phyloP scores from a whole-genome alignment of 2,329 filamentous ascomycete species.

The Pochonia chlamydosporia region DNA sequence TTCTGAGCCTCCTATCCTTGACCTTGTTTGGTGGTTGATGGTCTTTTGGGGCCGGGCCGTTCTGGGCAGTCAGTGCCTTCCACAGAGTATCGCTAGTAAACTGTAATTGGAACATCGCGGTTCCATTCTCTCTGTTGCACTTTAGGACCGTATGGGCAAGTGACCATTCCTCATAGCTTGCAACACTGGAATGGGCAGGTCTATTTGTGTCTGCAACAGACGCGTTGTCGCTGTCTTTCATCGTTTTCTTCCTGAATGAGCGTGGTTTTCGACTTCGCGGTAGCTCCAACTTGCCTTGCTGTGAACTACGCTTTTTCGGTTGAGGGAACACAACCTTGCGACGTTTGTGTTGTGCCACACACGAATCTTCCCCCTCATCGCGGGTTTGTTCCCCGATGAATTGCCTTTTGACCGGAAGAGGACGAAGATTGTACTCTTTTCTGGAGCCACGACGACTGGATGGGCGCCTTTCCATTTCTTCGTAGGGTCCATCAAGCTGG shows the following conservation, averaged over 20 bases:
- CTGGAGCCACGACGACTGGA: background rate
- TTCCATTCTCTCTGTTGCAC: conserved; percentile 3
- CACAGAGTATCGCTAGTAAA: background rate
- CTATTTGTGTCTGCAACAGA: background rate
- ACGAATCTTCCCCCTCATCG: background rate
- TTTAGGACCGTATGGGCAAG: conserved; percentile 1
- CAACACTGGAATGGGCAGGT: background rate
- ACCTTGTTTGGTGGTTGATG: background rate
- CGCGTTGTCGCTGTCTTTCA: background rate
- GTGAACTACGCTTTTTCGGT: background rate
- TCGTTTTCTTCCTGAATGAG: background rate
- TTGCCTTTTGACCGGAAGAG: background rate
- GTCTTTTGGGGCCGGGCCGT: background rate
- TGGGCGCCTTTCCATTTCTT: background rate
- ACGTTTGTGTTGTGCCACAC: background rate
- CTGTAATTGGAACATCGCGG: background rate
- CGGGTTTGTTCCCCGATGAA: background rate
- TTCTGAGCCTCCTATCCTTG: background rate
- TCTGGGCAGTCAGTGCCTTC: background rate
- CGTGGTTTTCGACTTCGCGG: background rate
- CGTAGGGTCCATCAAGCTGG: background rate
- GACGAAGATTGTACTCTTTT: background rate
- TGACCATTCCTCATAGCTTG: conserved; percentile 2
- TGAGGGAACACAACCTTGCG: background rate
- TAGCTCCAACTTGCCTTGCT: background rate